Conservation (phyloP, 257 asterid genomes). For the Leptodermis oblonga region DNA sequence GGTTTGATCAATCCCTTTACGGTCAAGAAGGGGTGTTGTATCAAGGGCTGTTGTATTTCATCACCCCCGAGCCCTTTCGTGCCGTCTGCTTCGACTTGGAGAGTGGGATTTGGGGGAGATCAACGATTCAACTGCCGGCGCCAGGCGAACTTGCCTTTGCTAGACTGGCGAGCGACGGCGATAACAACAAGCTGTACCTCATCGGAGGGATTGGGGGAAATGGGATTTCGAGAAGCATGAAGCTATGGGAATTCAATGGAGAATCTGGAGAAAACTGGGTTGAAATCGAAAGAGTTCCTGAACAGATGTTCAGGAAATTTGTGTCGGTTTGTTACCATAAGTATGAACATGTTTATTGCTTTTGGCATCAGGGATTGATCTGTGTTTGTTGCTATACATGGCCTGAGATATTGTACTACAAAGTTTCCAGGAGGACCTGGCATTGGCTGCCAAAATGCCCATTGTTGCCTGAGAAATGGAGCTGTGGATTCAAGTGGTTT, state of each 20-base stretch:
- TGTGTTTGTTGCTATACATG: constrained; percentile 74
- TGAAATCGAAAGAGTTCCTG: constrained; percentile 57
- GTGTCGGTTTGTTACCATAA: constrained; percentile 65
- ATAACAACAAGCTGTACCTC: constrained; percentile 42
- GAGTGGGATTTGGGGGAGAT: constrained; percentile 46
- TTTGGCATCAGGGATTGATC: constrained; percentile 73
- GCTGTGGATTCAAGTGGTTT: constrained; percentile 83
- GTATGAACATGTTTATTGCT: constrained; percentile 72
- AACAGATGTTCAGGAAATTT: constrained; percentile 57
- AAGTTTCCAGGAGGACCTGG: constrained; percentile 58
- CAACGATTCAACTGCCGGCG: constrained; percentile 25
- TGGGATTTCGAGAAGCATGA: constrained; percentile 66
- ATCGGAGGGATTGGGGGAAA: constrained; percentile 59
- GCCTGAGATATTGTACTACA: constrained; percentile 74
- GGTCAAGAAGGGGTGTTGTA: constrained; percentile 45
- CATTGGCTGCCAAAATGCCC: constrained; percentile 85
- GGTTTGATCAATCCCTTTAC: constrained; percentile 25
- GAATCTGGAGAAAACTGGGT: constrained; percentile 36
- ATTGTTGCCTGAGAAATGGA: constrained; percentile 71
- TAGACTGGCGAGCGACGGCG: constrained; percentile 47
- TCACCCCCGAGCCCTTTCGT: constrained; percentile 52
- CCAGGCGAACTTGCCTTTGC: constrained; percentile 45
- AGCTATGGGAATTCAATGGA: constrained; percentile 55
- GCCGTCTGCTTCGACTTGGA: constrained; percentile 32
- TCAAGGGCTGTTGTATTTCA: constrained; percentile 40